A percentile compares a stretch with the other conserved stretches of the same genome.
These are phyloP conservation scores for Pythium scleroteichum DNA, from an alignment of 352 stramenopile species.

Conservation along the genomic window DNA sequence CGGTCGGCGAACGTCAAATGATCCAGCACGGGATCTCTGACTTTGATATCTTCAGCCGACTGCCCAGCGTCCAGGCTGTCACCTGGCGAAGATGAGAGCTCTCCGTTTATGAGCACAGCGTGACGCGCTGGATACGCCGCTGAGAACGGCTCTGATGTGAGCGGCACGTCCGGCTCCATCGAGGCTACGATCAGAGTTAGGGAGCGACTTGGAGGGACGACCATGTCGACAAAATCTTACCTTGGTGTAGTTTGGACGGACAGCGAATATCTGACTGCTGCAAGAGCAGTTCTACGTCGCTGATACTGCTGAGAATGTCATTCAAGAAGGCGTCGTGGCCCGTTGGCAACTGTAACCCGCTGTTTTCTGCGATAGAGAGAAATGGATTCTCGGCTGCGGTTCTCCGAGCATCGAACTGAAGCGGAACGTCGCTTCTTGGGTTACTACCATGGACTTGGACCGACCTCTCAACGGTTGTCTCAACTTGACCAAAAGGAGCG, in stretches of 20 bases:
- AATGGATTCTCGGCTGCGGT: not conserved
- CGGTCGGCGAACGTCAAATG: slow-evolving; percentile 54
- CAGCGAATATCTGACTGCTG: slow-evolving; percentile 29
- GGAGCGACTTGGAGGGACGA: too few species aligned
- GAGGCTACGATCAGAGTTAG: not conserved
- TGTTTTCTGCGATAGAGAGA: not conserved
- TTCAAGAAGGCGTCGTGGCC: slow-evolving; percentile 45
- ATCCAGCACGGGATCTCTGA: slow-evolving; percentile 58
- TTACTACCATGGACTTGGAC: too few species aligned
- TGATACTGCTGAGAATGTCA: slow-evolving; percentile 62
- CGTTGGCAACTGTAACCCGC: not conserved
- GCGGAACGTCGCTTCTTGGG: too few species aligned
- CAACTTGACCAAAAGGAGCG: too few species aligned
- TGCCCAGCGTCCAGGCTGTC: not conserved
- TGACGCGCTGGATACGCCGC: slow-evolving; percentile 26
- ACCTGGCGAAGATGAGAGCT: not conserved
- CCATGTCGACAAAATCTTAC: slow-evolving; percentile 1
- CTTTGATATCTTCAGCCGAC: slow-evolving; percentile 23
- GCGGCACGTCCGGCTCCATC: not conserved
- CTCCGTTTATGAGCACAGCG: slow-evolving; percentile 11
- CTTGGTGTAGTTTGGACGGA: not conserved
- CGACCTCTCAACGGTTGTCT: too few species aligned
- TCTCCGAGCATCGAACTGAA: not conserved
- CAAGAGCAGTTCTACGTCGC: slow-evolving; percentile 57
- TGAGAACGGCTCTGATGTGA: slow-evolving; percentile 21